Base-by-base conservation (phyloP, 352 stramenopile species). In the Phytophthora foliorum region DNA sequence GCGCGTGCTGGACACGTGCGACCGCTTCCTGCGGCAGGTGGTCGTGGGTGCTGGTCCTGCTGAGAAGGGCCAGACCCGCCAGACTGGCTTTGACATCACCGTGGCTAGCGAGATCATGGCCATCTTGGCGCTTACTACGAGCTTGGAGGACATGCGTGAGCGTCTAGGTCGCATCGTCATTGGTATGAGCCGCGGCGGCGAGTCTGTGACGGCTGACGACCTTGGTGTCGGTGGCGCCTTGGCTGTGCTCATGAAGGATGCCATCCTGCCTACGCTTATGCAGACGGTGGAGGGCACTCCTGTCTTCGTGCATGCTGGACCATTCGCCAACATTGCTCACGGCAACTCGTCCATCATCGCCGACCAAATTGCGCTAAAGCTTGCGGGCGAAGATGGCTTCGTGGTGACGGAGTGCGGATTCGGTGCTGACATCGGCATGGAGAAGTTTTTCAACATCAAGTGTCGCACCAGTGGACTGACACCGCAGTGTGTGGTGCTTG, bases 361-460 rank as follows among this genome's bases (percentile, higher is more conserved):
- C 1, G 97, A 99, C 75, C 89, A 98, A 70, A 94, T 99, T 63
- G 97, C 97, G 1, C 75, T 95, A 11, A 91, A 92, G 56, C 85
- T 99, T 21, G 96, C 98, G 0, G 97, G 97, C 9, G 94, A 98
- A 31, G 95, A 99, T 34, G 97, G 97, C 19, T 99, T 97, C 58
- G 94, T 98, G 38, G 91, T 99, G 22, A 99, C 98, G 0, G 97
- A 99, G 74, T 97, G 96, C 16, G 98, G 98, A 10, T 99, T 99
- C 72, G 98, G 98, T 39, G 97, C 97, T 10, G 97, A 99, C 69
- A 98, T 99, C 62, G 94, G 92, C 52, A 96, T 98, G 81, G 94
- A 99, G 67, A 99, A 99, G 80, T 99, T 99, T 75, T 99, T 99
- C 80, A 99, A 99, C 86, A 99, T 99, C 72, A 99, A 99, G 84